phyloP scores from a whole-genome alignment of 2,329 filamentous ascomycete genomes.

The Colletotrichum agaves region DNA sequence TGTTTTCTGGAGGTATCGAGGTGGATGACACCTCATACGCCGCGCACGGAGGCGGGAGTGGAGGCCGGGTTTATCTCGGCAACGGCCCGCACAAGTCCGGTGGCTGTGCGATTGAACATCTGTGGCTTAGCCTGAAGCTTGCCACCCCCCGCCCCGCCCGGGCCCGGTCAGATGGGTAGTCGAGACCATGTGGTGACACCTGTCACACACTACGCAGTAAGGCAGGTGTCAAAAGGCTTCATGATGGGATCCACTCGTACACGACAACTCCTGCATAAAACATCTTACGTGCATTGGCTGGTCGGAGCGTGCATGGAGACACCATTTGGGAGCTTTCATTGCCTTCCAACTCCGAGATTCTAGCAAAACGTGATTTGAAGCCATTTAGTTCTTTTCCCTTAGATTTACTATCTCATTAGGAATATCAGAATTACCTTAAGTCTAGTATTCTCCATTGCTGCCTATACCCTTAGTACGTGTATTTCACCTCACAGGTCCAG shows the following conservation, averaged over 20 bases:
- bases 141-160: not conserved
- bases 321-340: too few species aligned
- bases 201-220: too few species aligned
- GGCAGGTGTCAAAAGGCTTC: too few species aligned
- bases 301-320: not conserved
- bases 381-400: too few species aligned
- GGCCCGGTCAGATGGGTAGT: not conserved
- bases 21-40: not conserved
- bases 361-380: too few species aligned
- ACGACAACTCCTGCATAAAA: not conserved
- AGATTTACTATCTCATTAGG: too few species aligned
- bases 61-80: not conserved
- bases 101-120: not conserved
- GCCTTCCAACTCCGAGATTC: too few species aligned
- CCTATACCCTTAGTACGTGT: not conserved
- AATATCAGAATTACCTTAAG: too few species aligned
- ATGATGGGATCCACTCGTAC: not conserved
- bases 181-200: not conserved
- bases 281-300: not conserved
- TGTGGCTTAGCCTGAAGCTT: not conserved
- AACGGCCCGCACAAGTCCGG: not conserved
- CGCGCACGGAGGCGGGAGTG: accelerated
- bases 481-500: not conserved
- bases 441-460: not conserved
- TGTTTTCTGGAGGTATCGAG: not conserved